Conservation (phyloP, 139 green algal genomes). For the Chlorella sp. region DNA sequence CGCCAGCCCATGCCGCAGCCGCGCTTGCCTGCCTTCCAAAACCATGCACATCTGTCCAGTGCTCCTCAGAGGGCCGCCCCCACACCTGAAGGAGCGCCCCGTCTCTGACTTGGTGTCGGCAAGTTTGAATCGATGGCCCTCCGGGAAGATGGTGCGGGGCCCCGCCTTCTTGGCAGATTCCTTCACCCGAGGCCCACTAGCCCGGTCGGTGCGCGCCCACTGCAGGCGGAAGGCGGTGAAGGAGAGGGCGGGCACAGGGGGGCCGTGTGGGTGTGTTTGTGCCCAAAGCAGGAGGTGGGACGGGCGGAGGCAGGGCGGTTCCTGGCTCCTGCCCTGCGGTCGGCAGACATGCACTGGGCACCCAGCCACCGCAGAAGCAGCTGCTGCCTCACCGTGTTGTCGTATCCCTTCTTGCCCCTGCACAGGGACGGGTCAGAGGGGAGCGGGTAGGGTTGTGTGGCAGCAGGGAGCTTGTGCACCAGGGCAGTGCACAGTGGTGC, state of each 20-base stretch:
- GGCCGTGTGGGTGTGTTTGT: not conserved
- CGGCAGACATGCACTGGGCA: not conserved
- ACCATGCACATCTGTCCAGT: not conserved
- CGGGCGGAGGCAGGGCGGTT: slow-evolving; percentile 12
- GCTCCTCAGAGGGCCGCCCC: too few species aligned
- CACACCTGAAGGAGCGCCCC: slow-evolving; percentile 22
- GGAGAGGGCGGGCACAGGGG: not conserved
- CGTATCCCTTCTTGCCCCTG: not conserved
- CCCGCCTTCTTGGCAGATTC: not conserved
- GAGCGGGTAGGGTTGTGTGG: too few species aligned
- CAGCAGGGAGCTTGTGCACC: not conserved
- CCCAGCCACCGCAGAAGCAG: not conserved
- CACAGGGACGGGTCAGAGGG: too few species aligned
- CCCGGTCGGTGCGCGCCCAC: slow-evolving; percentile 19
- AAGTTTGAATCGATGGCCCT: slow-evolving; percentile 25
- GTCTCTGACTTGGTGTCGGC: slow-evolving; percentile 1
- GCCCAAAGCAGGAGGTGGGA: not conserved
- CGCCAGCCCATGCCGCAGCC: not conserved
- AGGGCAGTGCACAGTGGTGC: not conserved
- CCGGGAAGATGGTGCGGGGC: slow-evolving; percentile 20
- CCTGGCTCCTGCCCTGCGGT: not conserved
- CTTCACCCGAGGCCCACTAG: not conserved
- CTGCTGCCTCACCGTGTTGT: not conserved
- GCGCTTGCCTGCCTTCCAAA: too few species aligned
- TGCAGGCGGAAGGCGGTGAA: not conserved